Conservation (phyloP, 148 eudicot species). For the Rhododendron kiyosumense region DNA sequence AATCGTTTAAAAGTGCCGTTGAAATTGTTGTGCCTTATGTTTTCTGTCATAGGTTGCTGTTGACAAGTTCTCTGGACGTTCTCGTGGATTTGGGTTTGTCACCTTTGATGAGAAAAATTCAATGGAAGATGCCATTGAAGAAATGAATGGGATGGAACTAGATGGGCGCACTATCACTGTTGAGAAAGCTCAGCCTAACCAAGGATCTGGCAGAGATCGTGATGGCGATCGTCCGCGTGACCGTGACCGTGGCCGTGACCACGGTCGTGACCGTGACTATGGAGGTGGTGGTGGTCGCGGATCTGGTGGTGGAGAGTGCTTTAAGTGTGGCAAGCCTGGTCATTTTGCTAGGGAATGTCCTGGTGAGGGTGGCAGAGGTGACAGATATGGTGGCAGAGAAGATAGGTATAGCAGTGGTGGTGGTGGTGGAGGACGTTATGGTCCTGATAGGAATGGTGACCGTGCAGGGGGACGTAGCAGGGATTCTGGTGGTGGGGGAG, state of each 20-base stretch:
- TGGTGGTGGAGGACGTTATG: constrained; percentile 54
- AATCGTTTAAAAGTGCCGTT: neutral
- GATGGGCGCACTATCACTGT: constrained; percentile 93
- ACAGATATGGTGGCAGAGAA: constrained; percentile 69
- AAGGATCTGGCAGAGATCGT: constrained; percentile 57
- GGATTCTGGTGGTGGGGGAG: constrained; percentile 70
- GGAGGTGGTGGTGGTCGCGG: constrained; percentile 58
- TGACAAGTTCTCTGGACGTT: constrained; percentile 85
- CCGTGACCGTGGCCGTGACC: constrained; percentile 56
- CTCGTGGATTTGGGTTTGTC: constrained; percentile 98
- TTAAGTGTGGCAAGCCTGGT: constrained; percentile 61
- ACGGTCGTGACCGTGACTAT: constrained; percentile 44
- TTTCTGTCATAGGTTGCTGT: constrained; percentile 53
- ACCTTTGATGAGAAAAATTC: constrained; percentile 80
- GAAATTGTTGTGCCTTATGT: neutral
- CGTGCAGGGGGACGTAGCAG: constrained; percentile 60
- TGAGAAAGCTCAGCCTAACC: constrained; percentile 86
- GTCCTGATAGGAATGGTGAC: constrained; percentile 75
- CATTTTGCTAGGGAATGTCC: constrained; percentile 66
- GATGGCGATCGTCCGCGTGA: constrained; percentile 35
- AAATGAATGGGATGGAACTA: constrained; percentile 82
- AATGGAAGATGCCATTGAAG: constrained; percentile 96
- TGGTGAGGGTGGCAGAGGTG: constrained; percentile 42
- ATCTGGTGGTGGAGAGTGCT: constrained; percentile 75
- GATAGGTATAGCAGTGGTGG: constrained; percentile 45